phyloP scores from a whole-genome alignment of 495 filamentous ascomycete species.

The Bathelium albidoporum region DNA sequence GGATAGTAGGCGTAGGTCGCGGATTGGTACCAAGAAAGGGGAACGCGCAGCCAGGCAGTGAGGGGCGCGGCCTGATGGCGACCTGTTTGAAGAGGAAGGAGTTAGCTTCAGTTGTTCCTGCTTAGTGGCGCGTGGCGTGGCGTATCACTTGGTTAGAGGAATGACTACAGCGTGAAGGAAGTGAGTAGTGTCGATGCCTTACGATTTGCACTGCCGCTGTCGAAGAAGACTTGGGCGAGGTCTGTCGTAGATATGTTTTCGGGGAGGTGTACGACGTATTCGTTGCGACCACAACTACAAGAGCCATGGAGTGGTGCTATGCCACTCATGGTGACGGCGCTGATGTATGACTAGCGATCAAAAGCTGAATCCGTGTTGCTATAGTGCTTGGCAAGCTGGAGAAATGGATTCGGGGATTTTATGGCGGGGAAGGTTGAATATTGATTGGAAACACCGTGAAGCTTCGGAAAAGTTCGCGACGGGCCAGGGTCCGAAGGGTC shows the following conservation, averaged over 20 bases:
- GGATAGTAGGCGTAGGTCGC: conserved; percentile 60
- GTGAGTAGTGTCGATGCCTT: conserved; percentile 29
- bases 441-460: conserved; percentile 1
- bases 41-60: conserved; percentile 69
- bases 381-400: neutral
- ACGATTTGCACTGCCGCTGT: conserved; percentile 55
- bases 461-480: neutral
- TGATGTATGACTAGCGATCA: neutral
- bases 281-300: conserved; percentile 78
- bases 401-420: neutral
- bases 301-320: conserved; percentile 49
- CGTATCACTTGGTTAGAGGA: neutral
- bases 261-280: conserved; percentile 64
- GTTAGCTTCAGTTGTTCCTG: neutral
- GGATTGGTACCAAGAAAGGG: conserved; percentile 63
- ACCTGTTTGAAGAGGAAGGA: conserved; percentile 35
- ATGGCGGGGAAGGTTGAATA: neutral
- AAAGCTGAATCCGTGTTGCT: neutral
- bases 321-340: neutral
- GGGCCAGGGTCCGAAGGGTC: neutral
- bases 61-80: conserved; percentile 57
- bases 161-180: no score
- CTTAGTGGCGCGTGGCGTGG: neutral
- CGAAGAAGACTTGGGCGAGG: conserved; percentile 58
- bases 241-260: conserved; percentile 34